A percentile compares a stretch with the other conserved stretches of the same genome.
Evolutionary conservation across 2,329 filamentous ascomycete genomes (phyloP).

Genomic region (Xylariaceae sp.): DNA sequence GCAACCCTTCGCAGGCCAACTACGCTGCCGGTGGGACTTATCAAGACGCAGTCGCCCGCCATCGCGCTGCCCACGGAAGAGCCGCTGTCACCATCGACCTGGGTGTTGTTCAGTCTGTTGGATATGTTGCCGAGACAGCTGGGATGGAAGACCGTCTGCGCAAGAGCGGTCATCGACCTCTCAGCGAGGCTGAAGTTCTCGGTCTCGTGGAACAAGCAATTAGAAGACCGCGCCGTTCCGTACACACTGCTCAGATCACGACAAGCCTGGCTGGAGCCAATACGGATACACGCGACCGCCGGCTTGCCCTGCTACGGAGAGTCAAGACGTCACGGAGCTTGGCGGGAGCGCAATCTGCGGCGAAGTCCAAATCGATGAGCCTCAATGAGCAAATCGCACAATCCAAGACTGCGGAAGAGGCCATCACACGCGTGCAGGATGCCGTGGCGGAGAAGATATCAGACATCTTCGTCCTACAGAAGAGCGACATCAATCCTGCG

Average conservation of each 20-base stretch:
- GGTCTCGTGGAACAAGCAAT: slow-evolving; percentile 8
- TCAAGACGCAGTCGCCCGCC: not conserved
- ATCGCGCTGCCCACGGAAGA: not conserved
- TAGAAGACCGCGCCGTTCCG: slow-evolving; percentile 1
- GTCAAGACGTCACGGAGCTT: no score
- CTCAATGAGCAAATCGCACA: slow-evolving; percentile 8
- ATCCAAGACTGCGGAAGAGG: slow-evolving; percentile 9
- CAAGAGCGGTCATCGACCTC: slow-evolving; percentile 2
- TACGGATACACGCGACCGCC: not conserved
- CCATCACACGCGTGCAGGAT: slow-evolving; percentile 1
- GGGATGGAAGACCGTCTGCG: not conserved
- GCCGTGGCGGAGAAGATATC: slow-evolving; percentile 11
- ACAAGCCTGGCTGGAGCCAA: slow-evolving; percentile 1
- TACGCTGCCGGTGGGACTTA: not conserved
- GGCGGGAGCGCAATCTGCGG: no score
- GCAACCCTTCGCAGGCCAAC: not conserved
- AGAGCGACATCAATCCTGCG: slow-evolving; percentile 10
- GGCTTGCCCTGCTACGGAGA: slow-evolving; percentile 9
- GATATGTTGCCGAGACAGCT: not conserved
- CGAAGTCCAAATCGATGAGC: not conserved
- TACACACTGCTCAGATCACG: not conserved
- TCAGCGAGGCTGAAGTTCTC: slow-evolving; percentile 7
- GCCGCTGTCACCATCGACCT: not conserved
- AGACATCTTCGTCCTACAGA: slow-evolving; percentile 16
- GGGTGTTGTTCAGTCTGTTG: not conserved